Base-by-base conservation (phyloP, 2,329 filamentous ascomycete genomes). In the Mollisia scopiformis region DNA sequence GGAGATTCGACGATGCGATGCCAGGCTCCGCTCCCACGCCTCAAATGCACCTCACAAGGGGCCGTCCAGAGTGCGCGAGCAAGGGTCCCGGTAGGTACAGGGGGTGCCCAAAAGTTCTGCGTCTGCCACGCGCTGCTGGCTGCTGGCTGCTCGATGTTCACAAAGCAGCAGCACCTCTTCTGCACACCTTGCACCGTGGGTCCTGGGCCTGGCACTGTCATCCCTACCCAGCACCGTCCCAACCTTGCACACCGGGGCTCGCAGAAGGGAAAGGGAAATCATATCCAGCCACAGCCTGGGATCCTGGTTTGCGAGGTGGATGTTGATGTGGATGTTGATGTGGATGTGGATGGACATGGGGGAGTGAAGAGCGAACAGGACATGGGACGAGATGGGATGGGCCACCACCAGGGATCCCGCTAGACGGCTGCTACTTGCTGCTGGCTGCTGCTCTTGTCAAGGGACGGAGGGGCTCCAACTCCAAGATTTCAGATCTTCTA, bases 1-100 rank as follows among this genome's bases (percentile, higher is more conserved):
- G 39, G 39, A 43, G 39, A 43, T 43, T 43, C 39, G 39, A 43
- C n/a, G n/a, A n/a, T n/a, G n/a, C n/a, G n/a, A n/a, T n/a, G n/a
- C n/a, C n/a, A n/a, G n/a, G n/a, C n/a, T n/a, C n/a, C n/a, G n/a
- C 8, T 19, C 23, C 39, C 39, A 43, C 39, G 39, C 39, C 37
- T 43, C 39, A 19, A 43, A 21, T 19, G n/a, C 39, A 43, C 16
- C 39, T 21, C 39, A 10, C n/a, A 43, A 23, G 39, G 39, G 39
- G 37, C 37, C 37, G 35, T 37, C 35, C 6, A 37, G 6, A 14
- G 37, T 19, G n/a, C n/a, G 11, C 14, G 37, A 4, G 37, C 37
- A 16, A 39, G 37, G 37, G 37, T n/a, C 37, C 37, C 16, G 37
- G 37, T n/a, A 33, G 31, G 31, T 33, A 13, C 6, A 33, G 6